phyloP scores from a whole-genome alignment of 2,329 filamentous ascomycete species.

The Ascochyta rabiei region DNA sequence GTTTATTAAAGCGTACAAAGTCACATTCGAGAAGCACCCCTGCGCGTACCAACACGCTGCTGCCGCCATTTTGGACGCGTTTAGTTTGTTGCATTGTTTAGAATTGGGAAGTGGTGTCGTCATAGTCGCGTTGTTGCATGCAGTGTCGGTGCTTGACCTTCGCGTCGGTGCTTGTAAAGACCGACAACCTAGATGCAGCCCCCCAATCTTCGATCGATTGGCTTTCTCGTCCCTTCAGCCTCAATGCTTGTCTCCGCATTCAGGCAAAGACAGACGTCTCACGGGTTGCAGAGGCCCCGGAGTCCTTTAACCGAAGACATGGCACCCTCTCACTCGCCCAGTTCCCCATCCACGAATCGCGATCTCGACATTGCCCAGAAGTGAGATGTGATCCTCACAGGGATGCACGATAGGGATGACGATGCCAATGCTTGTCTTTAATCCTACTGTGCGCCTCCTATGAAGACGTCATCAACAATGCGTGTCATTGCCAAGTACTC shows the following conservation, averaged over 20 bases:
- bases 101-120: slow-evolving; percentile 29
- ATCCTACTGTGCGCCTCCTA: not conserved
- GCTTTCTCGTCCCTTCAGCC: slow-evolving; percentile 18
- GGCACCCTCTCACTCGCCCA: not conserved
- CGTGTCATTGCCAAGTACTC: not conserved
- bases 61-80: slow-evolving; percentile 21
- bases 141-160: slow-evolving; percentile 12
- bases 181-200: slow-evolving; percentile 16
- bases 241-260: slow-evolving; percentile 11
- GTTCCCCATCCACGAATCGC: not conserved
- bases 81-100: not conserved
- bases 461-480: not conserved
- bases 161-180: slow-evolving; percentile 20
- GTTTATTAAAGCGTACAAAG: slow-evolving; percentile 7
- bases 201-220: slow-evolving; percentile 19
- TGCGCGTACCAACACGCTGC: slow-evolving; percentile 10
- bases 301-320: not conserved
- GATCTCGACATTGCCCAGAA: not conserved
- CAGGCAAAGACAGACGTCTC: not conserved
- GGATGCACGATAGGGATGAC: slow-evolving; percentile 1
- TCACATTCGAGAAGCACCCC: not conserved
- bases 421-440: slow-evolving; percentile 7
- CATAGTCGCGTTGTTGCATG: slow-evolving; percentile 16
- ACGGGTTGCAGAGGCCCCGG: slow-evolving; percentile 3
- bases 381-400: not conserved